phyloP scores from a whole-genome alignment of 352 stramenopile species.

The Elongisporangium senticosum region DNA sequence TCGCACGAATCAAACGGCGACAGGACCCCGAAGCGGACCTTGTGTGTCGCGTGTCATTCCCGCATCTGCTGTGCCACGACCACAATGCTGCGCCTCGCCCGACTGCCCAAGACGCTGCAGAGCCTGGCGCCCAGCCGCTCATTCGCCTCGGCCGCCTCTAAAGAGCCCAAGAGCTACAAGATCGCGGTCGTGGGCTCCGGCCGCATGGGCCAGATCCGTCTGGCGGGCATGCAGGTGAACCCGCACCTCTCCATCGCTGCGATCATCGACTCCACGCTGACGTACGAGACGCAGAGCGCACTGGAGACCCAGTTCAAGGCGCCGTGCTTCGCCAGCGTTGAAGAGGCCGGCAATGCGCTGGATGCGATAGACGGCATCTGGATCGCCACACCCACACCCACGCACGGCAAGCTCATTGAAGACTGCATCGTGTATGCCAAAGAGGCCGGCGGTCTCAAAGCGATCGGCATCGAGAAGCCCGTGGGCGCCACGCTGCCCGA shows the following conservation, averaged over 20 bases:
- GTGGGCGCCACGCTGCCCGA: constrained; percentile 49
- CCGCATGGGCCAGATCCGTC: constrained; percentile 73
- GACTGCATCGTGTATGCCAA: constrained; percentile 16
- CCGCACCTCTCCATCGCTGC: constrained; percentile 49
- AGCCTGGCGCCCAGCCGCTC: not conserved
- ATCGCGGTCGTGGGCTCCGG: constrained; percentile 66
- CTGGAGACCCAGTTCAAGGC: constrained; percentile 42
- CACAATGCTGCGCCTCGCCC: not conserved
- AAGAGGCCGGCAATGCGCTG: constrained; percentile 20
- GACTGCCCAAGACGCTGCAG: not conserved
- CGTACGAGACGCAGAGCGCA: constrained; percentile 8
- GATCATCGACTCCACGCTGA: constrained; percentile 47
- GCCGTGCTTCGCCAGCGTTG: constrained; percentile 28
- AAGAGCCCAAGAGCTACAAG: constrained; percentile 20
- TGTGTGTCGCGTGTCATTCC: not conserved
- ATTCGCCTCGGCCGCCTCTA: constrained; percentile 6
- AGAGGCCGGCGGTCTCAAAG: constrained; percentile 15
- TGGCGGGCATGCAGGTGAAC: constrained; percentile 47
- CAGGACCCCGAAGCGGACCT: not conserved
- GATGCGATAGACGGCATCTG: constrained; percentile 47
- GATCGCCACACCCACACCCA: constrained; percentile 71
- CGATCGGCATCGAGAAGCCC: constrained; percentile 76
- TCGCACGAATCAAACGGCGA: too few species aligned
- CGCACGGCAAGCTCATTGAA: constrained; percentile 50
- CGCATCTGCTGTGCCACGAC: not conserved